Evolutionary conservation across 768 basidiomycete genomes (phyloP), one percentile per base, ranked within the genome.

Genomic region (Phanerochaete sordida): DNA sequence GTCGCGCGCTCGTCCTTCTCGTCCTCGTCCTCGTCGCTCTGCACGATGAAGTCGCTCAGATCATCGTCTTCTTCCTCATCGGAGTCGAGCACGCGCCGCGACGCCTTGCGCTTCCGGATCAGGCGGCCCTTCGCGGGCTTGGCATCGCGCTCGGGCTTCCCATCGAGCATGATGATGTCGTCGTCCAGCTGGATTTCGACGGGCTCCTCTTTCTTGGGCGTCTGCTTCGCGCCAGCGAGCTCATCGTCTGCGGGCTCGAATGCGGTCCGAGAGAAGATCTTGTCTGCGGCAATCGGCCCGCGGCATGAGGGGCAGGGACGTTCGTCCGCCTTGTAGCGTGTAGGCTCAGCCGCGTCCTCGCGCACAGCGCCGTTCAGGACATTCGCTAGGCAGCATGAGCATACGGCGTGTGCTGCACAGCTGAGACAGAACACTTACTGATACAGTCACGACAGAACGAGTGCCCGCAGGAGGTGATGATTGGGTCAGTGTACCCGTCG

Each of bases 291-390:
- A 45, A 91, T 77, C 1, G 79, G 69, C 1, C 71, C 64, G 35
- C 88, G 84, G 65, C 90, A 92, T 46, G 79, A 70, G n/a, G 87
- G 87, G 64, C 86, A 86, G 45, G 81, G 77, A 8, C 81, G 77
- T 63, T 84, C 79, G 35, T 81, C 67, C 1, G 67, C 68, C 43
- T 75, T 77, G 64, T 76, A 76, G 24, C 73, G 72, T 12, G 63
- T 63, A 43, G 70, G 64, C 37, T 80, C 78, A 23, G 76, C 74
- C 1, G 66, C 76, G 19, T 74, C 74, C 4, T 70, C 70, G 4
- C 65, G 64, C 28, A 78, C 73, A 0, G 44, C 59, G 28, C 69
- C 66, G 45, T 81, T 74, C 44, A 87, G 64, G 24, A 83, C 75
- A 44, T 80, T 77, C n/a, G 71, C 80, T 77, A 23, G 23, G 62